Evolutionary conservation across 768 basidiomycete genomes (phyloP).

Genomic region (Trametes cubensis): DNA sequence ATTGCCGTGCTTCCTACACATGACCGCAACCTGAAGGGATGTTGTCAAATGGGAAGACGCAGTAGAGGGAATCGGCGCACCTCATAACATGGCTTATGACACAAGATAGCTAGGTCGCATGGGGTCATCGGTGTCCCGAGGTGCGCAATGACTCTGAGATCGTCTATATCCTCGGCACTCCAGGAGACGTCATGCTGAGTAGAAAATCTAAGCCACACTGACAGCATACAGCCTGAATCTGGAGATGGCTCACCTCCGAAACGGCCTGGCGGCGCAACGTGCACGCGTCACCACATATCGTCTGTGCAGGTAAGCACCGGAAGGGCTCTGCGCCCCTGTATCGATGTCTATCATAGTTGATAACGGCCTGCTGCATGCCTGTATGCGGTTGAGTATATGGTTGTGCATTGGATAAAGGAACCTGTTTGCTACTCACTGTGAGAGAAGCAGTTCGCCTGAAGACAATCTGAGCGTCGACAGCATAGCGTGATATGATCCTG

Average conservation of each 20-base stretch:
- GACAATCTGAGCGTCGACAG: constrained; percentile 30
- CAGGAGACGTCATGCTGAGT: constrained; percentile 7
- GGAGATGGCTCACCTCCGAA: background rate
- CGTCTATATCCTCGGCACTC: constrained; percentile 38
- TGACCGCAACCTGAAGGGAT: background rate
- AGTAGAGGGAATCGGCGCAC: constrained; percentile 35
- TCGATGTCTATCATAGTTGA: background rate
- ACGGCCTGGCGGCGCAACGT: background rate
- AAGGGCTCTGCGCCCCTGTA: background rate
- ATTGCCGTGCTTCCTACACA: background rate
- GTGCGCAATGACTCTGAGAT: constrained; percentile 44
- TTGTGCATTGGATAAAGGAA: background rate
- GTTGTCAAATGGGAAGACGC: background rate
- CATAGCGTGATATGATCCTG: constrained; percentile 27
- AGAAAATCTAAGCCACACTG: too few relatives aligned
- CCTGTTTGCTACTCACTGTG: constrained; percentile 19
- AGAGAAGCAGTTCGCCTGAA: constrained; percentile 28
- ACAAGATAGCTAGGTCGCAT: constrained; percentile 58
- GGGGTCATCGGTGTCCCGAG: constrained; percentile 49
- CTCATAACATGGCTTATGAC: constrained; percentile 62
- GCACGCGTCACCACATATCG: background rate
- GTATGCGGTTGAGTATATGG: background rate
- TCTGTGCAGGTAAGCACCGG: background rate
- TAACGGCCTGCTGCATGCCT: background rate
- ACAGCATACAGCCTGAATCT: too few relatives aligned